phyloP scores from a whole-genome alignment of 192 early-diverging fungal species.

The Rhizophagus clarus region DNA sequence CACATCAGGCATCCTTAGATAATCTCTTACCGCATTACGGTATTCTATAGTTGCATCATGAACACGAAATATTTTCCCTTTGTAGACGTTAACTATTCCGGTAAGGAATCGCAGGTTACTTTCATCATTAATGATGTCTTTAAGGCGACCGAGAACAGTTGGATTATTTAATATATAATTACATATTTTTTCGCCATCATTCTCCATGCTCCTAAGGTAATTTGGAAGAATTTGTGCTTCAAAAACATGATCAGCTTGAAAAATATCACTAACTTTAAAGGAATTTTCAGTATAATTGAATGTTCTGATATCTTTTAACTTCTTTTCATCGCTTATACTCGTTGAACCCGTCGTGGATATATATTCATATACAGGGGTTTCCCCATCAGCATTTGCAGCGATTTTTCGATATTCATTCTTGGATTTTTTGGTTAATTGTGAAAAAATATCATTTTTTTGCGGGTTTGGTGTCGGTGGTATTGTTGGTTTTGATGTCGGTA shows the following conservation, averaged over 20 bases:
- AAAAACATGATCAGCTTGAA: slow-evolving; percentile 19
- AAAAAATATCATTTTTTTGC: too few species aligned
- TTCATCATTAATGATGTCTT: slow-evolving; percentile 1
- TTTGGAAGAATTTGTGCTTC: slow-evolving; percentile 13
- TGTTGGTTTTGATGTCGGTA: neutral
- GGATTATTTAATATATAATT: neutral
- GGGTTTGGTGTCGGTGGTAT: neutral
- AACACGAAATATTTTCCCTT: neutral
- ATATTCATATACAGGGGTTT: neutral
- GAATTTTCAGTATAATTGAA: too few species aligned
- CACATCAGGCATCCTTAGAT: neutral
- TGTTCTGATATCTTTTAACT: neutral
- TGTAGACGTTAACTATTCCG: neutral
- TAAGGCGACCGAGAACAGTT: neutral
- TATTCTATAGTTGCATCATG: neutral
- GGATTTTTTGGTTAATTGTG: neutral
- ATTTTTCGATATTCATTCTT: neutral
- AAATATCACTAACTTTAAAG: neutral
- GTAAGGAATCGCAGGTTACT: slow-evolving; percentile 10
- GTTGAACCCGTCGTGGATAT: neutral
- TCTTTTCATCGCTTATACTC: neutral
- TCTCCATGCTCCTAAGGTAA: neutral
- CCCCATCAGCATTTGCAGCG: slow-evolving; percentile 3
- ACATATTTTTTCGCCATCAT: neutral
- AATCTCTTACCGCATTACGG: neutral